phyloP scores from a whole-genome alignment of 148 eudicot species.

The Hydrangea macrophylla region DNA sequence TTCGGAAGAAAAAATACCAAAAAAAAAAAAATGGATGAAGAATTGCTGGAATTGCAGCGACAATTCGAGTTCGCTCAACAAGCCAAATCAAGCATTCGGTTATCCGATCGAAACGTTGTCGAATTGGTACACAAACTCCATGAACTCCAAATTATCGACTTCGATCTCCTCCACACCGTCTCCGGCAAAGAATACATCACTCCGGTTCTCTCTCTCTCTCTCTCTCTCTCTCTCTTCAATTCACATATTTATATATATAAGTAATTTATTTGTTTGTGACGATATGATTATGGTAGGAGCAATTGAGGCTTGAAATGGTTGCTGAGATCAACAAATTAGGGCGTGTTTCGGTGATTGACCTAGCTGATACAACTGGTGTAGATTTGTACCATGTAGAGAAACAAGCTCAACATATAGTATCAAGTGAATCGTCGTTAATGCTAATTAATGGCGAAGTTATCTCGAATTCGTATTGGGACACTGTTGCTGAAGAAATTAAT shows the following conservation, averaged over 20 bases:
- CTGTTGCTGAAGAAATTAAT: slow-evolving; percentile 80
- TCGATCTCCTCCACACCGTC: slow-evolving; percentile 91
- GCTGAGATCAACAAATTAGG: slow-evolving; percentile 65
- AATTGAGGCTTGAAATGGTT: slow-evolving; percentile 73
- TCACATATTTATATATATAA: background rate
- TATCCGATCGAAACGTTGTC: slow-evolving; percentile 94
- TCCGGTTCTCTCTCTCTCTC: slow-evolving; percentile 37
- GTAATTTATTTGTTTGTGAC: background rate
- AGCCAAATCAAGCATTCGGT: slow-evolving; percentile 90
- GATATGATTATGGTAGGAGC: slow-evolving; percentile 46
- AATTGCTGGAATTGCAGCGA: slow-evolving; percentile 76
- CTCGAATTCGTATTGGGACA: slow-evolving; percentile 80
- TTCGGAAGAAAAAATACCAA: too few species aligned
- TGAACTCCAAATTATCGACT: slow-evolving; percentile 79
- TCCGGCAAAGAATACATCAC: slow-evolving; percentile 98
- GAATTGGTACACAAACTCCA: slow-evolving; percentile 96
- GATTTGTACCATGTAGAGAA: slow-evolving; percentile 94
- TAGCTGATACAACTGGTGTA: slow-evolving; percentile 73
- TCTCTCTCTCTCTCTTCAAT: background rate
- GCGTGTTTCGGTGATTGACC: slow-evolving; percentile 89
- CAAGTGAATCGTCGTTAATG: slow-evolving; percentile 61
- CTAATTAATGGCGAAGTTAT: slow-evolving; percentile 87
- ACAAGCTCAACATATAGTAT: slow-evolving; percentile 62
- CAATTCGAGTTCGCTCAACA: slow-evolving; percentile 90
- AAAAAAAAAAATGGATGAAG: slow-evolving; percentile 79